phyloP scores from a whole-genome alignment of 306 rosid genomes.

The Cicer yamashitae region DNA sequence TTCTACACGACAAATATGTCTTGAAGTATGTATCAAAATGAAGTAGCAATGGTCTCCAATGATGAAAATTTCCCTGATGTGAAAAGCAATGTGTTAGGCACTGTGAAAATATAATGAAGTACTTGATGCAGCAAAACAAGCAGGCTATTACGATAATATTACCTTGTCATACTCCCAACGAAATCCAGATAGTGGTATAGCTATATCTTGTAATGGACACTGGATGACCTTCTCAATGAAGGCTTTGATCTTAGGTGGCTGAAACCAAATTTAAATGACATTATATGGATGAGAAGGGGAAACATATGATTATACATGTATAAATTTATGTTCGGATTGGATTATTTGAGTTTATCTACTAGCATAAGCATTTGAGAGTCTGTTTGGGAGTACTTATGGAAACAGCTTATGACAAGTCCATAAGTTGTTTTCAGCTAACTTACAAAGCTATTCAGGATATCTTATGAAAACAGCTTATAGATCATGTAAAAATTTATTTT shows the following conservation, averaged over 20 bases:
- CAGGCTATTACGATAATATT: slow-evolving; percentile 53
- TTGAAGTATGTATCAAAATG: slow-evolving; percentile 97
- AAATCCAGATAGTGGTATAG: slow-evolving; percentile 96
- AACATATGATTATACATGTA: neutral
- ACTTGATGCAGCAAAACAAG: slow-evolving; percentile 16
- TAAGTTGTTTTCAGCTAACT: too few relatives aligned
- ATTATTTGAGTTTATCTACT: too few relatives aligned
- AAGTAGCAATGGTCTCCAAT: slow-evolving; percentile 95
- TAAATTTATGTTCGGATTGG: neutral
- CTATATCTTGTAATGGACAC: slow-evolving; percentile 96
- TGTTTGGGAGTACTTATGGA: too few relatives aligned
- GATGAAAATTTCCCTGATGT: slow-evolving; percentile 95
- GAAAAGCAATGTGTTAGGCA: slow-evolving; percentile 43
- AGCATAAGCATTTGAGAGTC: too few relatives aligned
- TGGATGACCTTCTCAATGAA: slow-evolving; percentile 93
- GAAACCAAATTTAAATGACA: slow-evolving; percentile 53
- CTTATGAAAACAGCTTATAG: too few relatives aligned
- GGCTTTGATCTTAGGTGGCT: slow-evolving; percentile 91
- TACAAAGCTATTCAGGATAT: too few relatives aligned
- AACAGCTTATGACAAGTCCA: too few relatives aligned
- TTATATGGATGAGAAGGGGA: slow-evolving; percentile 8
- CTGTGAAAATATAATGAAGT: slow-evolving; percentile 5
- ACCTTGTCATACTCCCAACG: slow-evolving; percentile 97
- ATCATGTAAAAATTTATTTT: too few relatives aligned
- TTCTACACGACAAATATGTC: slow-evolving; percentile 82